Percentiles rank a stretch among this genome's conserved stretches.
Conservation (phyloP, 2,329 filamentous ascomycete genomes). For the Colletotrichum echinochloae region DNA sequence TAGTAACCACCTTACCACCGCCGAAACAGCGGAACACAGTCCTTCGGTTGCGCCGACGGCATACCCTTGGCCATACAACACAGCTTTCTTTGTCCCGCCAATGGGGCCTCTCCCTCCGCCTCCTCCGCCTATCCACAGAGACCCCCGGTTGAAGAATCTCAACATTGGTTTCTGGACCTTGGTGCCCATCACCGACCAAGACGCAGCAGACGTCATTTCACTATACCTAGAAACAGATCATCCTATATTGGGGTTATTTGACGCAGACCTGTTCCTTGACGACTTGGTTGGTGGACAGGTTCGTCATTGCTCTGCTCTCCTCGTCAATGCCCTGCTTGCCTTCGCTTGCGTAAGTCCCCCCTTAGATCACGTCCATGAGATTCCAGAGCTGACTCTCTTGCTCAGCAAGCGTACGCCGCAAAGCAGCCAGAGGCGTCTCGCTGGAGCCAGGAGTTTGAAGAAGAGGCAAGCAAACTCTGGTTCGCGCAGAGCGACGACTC, state of each 20-base stretch:
- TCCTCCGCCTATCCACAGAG: slow-evolving; percentile 40
- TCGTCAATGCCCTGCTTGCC: slow-evolving; percentile 52
- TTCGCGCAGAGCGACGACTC: slow-evolving; percentile 30
- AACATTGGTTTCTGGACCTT: slow-evolving; percentile 52
- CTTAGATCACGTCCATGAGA: not conserved
- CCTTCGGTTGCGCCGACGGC: not conserved
- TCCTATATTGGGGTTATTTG: slow-evolving; percentile 53
- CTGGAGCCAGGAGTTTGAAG: slow-evolving; percentile 35
- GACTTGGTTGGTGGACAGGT: slow-evolving; percentile 46
- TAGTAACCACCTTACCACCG: not conserved
- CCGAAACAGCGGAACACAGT: not conserved
- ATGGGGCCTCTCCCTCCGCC: slow-evolving; percentile 41
- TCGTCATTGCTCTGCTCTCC: slow-evolving; percentile 50
- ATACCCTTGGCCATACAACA: slow-evolving; percentile 28
- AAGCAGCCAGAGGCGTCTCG: slow-evolving; percentile 28
- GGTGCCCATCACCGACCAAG: slow-evolving; percentile 46
- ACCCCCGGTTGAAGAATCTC: slow-evolving; percentile 46
- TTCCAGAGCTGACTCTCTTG: not conserved
- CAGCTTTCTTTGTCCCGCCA: slow-evolving; percentile 37
- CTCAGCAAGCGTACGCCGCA: slow-evolving; percentile 31
- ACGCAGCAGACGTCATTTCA: slow-evolving; percentile 50
- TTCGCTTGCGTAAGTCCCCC: slow-evolving; percentile 49
- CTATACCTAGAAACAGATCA: slow-evolving; percentile 54
- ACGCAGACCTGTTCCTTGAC: slow-evolving; percentile 49
- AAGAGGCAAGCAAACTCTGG: slow-evolving; percentile 32